Evolutionary conservation across 108 stramenopile genomes (phyloP), one percentile per base, ranked within the genome.

Genomic region (Pelagomonas calceolata): DNA sequence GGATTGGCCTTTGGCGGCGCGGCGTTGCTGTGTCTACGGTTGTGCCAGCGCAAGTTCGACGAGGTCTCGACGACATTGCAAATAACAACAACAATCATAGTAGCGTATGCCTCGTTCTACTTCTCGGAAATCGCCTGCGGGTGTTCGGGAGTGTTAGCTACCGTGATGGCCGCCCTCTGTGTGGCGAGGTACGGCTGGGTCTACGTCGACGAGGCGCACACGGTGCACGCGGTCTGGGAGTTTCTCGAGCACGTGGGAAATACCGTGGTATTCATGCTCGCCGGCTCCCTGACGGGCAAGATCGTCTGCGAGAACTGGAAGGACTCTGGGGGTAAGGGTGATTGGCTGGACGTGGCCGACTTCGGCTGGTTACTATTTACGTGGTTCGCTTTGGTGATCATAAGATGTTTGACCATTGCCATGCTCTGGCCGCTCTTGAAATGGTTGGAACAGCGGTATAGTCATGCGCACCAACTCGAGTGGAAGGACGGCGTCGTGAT

Each of bases 241-340:
- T 35, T 95, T 7, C 51, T 88, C 36, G 93, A 91, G 73, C 89
- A 91, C 70, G 68, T 93, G 34, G 76, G 91, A 34, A 95, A 95
- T 76, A 94, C 97, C 16, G 67, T 90, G 14, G 79, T 96, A 18
- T 98, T 96, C 75, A 80, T 90, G 32, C 73, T 98, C 31, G 92
- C 92, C 37, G 94, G 94, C 31, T 51, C 86, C 34, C 85, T 93
- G 21, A 90, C 88, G 85, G 92, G 88, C 46, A 66, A 71, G n/a
- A 74, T 85, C 46, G 73, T 88, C 66, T 68, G 74, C 32, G 33
- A 34, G 18, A 31, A 66, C 68, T 68, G 65, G 70, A 66, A 39
- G 73, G 73, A 36, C 69, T 32, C 67, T 65, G 33, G 67, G 83
- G 80, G 33, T 73, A 0, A 64, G 36, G 36, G 88, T 89, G 64